A percentile compares a stretch with the other conserved stretches of the same genome.
phyloP scores from a whole-genome alignment of 2,329 filamentous ascomycete genomes.

The Chaetothyriales sp. region DNA sequence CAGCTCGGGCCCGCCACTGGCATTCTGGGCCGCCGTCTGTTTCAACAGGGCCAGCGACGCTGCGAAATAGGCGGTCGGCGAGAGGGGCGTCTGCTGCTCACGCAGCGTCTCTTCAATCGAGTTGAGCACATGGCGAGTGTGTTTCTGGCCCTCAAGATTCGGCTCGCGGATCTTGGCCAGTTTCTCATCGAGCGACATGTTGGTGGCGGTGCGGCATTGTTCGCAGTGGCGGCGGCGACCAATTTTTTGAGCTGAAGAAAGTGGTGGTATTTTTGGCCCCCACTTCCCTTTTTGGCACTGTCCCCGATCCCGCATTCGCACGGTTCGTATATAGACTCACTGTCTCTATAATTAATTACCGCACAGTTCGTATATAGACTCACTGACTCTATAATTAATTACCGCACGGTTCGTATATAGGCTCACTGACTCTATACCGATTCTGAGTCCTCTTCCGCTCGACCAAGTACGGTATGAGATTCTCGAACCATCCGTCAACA shows the following conservation, averaged over 20 bases:
- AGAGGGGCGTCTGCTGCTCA: slow-evolving; percentile 70
- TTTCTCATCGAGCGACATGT: slow-evolving; percentile 60
- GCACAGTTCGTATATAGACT: too few species aligned
- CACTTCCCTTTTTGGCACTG: neutral
- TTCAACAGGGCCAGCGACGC: slow-evolving; percentile 80
- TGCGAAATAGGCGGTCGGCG: slow-evolving; percentile 86
- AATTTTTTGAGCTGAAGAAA: neutral
- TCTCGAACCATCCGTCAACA: too few species aligned
- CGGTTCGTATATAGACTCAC: too few species aligned
- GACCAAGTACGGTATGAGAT: too few species aligned
- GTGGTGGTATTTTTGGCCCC: neutral
- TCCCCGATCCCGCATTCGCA: too few species aligned
- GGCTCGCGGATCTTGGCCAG: slow-evolving; percentile 95
- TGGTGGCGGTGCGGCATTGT: neutral
- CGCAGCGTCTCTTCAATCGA: slow-evolving; percentile 87
- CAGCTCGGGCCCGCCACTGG: slow-evolving; percentile 60
- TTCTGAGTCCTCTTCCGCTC: too few species aligned
- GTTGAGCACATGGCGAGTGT: slow-evolving; percentile 73
- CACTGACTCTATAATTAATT: too few species aligned
- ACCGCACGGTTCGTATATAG: too few species aligned
- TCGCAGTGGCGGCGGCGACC: neutral
- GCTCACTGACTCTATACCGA: too few species aligned
- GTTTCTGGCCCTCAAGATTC: slow-evolving; percentile 88
- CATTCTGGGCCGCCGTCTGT: slow-evolving; percentile 52
- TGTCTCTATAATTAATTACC: too few species aligned